These are phyloP conservation scores for Tulasnella sp. DNA, from an alignment of 768 basidiomycete species.

Conservation along the genomic window DNA sequence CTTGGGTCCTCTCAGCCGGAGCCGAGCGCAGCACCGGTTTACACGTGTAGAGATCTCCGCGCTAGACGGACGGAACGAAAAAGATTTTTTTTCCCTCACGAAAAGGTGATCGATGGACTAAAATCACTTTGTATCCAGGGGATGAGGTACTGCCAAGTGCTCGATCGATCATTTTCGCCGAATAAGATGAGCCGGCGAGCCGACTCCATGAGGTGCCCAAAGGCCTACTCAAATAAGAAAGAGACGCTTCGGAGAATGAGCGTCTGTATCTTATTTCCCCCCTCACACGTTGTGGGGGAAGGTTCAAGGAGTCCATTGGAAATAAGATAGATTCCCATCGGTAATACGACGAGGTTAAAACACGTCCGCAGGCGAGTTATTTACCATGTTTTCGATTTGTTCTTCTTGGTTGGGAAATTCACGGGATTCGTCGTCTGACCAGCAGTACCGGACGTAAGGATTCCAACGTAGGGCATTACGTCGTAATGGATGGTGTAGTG, in stretches of 20 bases:
- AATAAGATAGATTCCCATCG: background rate
- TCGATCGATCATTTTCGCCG: background rate
- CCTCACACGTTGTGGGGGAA: background rate
- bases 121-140: background rate
- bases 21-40: background rate
- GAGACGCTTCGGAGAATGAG: background rate
- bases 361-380: background rate
- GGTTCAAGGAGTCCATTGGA: background rate
- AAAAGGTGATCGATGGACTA: background rate
- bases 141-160: background rate
- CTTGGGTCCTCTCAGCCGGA: background rate
- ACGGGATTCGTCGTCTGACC: conserved; percentile 5
- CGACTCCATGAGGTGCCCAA: background rate
- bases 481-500: conserved; percentile 80
- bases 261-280: background rate
- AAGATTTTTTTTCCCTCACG: background rate
- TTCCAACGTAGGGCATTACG: conserved; percentile 83
- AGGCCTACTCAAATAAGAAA: background rate
- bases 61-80: background rate
- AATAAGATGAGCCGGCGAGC: background rate
- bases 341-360: background rate
- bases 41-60: background rate
- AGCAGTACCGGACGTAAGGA: conserved; percentile 47
- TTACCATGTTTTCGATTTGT: background rate
- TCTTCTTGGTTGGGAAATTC: conserved; percentile 10